A percentile compares a stretch with the other conserved stretches of the same genome.
These are phyloP conservation scores for Penicillium hordei DNA, from an alignment of 2,329 filamentous ascomycete species.

Conservation along the genomic window DNA sequence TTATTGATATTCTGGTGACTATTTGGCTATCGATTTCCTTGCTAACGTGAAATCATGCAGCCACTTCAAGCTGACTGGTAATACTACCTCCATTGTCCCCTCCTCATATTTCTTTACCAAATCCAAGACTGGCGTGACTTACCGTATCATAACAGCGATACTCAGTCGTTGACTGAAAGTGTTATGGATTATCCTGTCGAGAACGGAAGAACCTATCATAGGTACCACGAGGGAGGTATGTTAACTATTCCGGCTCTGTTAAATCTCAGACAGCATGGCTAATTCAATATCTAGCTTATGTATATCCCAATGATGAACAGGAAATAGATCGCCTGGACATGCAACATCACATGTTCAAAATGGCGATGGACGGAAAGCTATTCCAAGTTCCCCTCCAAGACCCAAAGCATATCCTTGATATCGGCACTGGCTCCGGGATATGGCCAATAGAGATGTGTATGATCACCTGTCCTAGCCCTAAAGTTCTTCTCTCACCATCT, in stretches of 20 bases:
- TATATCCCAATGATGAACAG: conserved; percentile 54
- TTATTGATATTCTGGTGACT: not conserved
- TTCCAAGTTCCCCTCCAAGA: conserved; percentile 49
- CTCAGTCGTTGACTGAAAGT: conserved; percentile 44
- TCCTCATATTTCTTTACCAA: not conserved
- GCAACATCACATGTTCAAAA: conserved; percentile 55
- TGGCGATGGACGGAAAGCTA: conserved; percentile 47
- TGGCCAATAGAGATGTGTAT: conserved; percentile 68
- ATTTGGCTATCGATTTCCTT: not conserved
- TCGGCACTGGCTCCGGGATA: conserved; percentile 63
- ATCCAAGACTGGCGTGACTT: not conserved
- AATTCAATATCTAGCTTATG: conserved; percentile 35
- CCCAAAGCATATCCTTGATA: conserved; percentile 54
- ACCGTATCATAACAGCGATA: conserved; percentile 33
- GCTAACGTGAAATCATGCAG: conserved; percentile 5
- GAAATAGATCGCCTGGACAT: conserved; percentile 58
- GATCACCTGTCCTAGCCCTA: conserved; percentile 7
- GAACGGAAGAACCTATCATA: conserved; percentile 47
- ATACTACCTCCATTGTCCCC: not conserved
- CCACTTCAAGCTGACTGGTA: conserved; percentile 2
- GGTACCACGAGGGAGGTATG: conserved; percentile 47
- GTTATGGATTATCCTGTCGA: conserved; percentile 46
- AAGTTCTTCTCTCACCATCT: conserved; percentile 7
- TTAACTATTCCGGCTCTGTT: conserved; percentile 1
- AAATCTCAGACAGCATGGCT: conserved; percentile 10